Base-by-base conservation (phyloP, 2,329 filamentous ascomycete genomes). In the Monilinia laxa region DNA sequence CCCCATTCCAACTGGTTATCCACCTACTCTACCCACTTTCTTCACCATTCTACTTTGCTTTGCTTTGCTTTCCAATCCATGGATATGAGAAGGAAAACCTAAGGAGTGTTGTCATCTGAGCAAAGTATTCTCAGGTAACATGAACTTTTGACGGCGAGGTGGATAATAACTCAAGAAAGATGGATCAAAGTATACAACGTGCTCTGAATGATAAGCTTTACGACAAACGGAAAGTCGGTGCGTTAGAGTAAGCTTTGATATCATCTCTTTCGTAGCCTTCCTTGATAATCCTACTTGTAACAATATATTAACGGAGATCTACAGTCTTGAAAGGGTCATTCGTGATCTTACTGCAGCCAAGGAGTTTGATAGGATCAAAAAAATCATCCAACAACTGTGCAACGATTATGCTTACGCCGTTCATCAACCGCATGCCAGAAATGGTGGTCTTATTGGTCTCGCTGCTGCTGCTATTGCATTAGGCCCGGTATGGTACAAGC, bases 391-490 rank as follows among this genome's bases (percentile, higher is more conserved):
- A 75, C 94, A 99, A 82, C 88, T 99, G 69, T 97, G 93, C 79
- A 93, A 97, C 77, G 95, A 99, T 73, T 99, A 94, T 81, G 95
- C 95, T 62, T 99, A 98, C 78, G 93, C 94, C 55, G 93, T 97
- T 53, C 93, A 99, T 78, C 93, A 97, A 76, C 93, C 95, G 64
- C 93, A 99, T 81, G 94, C 95, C 63, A 85, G 95, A 68, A 99
- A 99, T 81, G 95, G 95, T 70, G 95, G 95, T 56, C 84, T 99
- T 72, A 99, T 99, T 73, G 95, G 95, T 18, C 82, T 99, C 73
- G 95, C 95, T 63, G 95, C 95, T 7, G 95, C 95, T 59, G 95
- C 94, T 65, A 99, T 99, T 78, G 95, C 95, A 64, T 83, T 99
- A 67, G 96, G 95, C 73, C 85, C 91, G 60, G 94, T 97, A 85